Base-by-base conservation (phyloP, 495 filamentous ascomycete species). In the Penicillium manginii region DNA sequence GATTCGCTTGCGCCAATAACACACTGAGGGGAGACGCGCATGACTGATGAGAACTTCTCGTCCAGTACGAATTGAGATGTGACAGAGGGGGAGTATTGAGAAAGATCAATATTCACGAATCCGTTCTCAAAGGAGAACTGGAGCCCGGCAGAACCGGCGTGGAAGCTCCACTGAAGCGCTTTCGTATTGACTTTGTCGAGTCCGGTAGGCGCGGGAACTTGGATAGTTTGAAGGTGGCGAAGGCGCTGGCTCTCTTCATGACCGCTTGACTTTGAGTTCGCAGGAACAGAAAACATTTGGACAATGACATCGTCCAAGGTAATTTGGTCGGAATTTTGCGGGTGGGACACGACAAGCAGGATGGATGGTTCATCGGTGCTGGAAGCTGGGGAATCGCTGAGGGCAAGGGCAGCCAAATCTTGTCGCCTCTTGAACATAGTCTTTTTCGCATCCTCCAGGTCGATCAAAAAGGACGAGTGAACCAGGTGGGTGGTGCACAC, bases 391-490 rank as follows among this genome's bases (percentile, higher is more conserved):
- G 70, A 54, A 52, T 76, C 71, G 15, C 71, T 72, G 2, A 76
- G 54, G 11, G 76, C 76, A 49, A 80, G 64, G 15, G 74, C 67
- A 29, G 65, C 66, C 40, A 81, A 63, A 32, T 81, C 78, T 39
- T 77, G 76, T 47, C 78, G 59, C 57, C 74, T 69, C 58, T 75
- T 79, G 50, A 81, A 72, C 40, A 79, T 55, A 18, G 69, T 60
- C 54, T 74, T 78, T 55, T 71, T 74, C 8, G 72, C 77, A 58
- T 81, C 78, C 21, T 79, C 75, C n/a, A 78, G 73, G 57, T 79
- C 76, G 7, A 78, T 62, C 29, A 78, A 61, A 45, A 81, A 81
- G 61, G 73, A 75, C 3, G 73, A 62, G 23, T 72, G 66, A 10
- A 80, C 65, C 31, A 63, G 63, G 50, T 73, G 68, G 17, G 62